phyloP scores from a whole-genome alignment of 805 yeast species.

The Komagataella pastoris region DNA sequence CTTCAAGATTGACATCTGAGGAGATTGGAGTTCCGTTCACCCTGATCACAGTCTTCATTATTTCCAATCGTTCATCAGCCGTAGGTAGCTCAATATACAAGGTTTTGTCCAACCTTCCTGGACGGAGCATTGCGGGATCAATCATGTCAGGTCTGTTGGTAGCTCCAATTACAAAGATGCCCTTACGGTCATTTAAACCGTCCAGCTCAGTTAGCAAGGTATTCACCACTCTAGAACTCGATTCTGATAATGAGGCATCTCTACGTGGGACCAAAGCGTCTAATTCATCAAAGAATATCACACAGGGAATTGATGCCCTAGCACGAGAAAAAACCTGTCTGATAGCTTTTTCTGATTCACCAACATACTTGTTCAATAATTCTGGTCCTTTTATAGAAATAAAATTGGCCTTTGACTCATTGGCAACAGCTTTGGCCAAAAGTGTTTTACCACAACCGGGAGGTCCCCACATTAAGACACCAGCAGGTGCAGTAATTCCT shows the following conservation, averaged over 20 bases:
- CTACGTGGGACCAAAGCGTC: constrained; percentile 95
- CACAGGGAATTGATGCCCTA: constrained; percentile 88
- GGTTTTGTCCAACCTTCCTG: constrained; percentile 91
- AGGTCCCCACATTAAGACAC: constrained; percentile 97
- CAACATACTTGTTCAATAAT: constrained; percentile 87
- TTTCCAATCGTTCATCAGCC: constrained; percentile 66
- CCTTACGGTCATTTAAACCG: constrained; percentile 85
- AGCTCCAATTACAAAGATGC: constrained; percentile 92
- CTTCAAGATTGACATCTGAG: constrained; percentile 40
- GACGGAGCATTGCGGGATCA: constrained; percentile 95
- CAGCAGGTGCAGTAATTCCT: constrained; percentile 94
- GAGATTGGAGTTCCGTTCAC: constrained; percentile 69
- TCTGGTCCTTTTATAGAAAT: constrained; percentile 96
- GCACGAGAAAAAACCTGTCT: constrained; percentile 90
- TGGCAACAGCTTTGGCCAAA: constrained; percentile 94
- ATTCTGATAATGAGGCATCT: constrained; percentile 77
- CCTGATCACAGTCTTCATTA: constrained; percentile 60
- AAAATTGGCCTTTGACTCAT: constrained; percentile 92
- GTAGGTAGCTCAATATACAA: constrained; percentile 83
- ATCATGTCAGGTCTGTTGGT: constrained; percentile 97
- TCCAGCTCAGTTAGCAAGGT: constrained; percentile 90
- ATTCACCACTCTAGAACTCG: constrained; percentile 88
- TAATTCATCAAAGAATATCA: constrained; percentile 88
- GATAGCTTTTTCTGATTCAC: constrained; percentile 89
- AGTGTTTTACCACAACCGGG: constrained; percentile 98